Evolutionary conservation across 148 eudicot genomes (phyloP).

Genomic region (Amaranthus cruentus): DNA sequence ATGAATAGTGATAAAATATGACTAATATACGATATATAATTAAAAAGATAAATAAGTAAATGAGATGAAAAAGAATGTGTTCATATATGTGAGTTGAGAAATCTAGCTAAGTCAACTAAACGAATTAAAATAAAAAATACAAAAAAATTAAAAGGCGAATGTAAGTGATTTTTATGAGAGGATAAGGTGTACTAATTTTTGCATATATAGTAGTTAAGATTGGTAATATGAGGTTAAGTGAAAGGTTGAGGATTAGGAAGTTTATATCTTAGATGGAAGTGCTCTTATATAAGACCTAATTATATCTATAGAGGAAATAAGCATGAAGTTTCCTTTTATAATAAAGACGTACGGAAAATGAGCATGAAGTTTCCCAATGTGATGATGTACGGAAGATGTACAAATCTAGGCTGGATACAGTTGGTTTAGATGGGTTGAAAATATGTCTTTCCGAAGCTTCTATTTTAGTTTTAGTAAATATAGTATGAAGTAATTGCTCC

Average conservation of each 20-base stretch:
- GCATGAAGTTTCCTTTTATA: conserved; percentile 9
- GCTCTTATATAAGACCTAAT: not conserved
- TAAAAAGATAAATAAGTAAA: no score
- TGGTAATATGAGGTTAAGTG: not conserved
- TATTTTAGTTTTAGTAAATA: not conserved
- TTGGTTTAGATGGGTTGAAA: not conserved
- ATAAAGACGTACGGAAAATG: not conserved
- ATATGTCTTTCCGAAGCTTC: conserved; percentile 17
- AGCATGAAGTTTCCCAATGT: conserved; percentile 12
- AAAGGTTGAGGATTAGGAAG: not conserved
- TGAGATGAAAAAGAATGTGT: no score
- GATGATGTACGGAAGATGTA: conserved; percentile 24
- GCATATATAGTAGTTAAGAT: no score
- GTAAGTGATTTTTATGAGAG: no score
- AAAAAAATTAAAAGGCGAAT: no score
- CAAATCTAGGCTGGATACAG: conserved; percentile 22
- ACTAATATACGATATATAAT: no score
- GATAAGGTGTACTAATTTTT: no score
- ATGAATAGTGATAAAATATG: no score
- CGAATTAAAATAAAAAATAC: no score
- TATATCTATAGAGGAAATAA: not conserved
- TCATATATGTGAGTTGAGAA: not conserved
- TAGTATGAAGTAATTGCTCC: no score
- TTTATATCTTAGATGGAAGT: not conserved
- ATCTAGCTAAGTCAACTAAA: not conserved